Base-by-base conservation (phyloP, 2,329 filamentous ascomycete genomes). In the Fusarium floridanum region DNA sequence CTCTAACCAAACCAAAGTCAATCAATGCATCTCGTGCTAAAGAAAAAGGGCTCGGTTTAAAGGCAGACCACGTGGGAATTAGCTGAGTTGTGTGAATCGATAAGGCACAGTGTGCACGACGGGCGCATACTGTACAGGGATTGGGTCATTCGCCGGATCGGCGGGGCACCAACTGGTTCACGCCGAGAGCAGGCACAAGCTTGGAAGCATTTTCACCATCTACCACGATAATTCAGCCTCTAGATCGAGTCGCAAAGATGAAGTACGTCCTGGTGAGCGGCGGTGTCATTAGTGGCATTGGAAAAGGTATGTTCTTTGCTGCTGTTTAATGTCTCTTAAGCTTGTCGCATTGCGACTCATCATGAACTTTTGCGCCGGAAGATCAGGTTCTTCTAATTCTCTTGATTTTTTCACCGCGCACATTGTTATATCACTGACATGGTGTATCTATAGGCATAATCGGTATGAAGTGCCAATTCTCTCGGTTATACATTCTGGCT, bases 231-330 rank as follows among this genome's bases (percentile, higher is more conserved):
- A n/a, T 55, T n/a, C 27, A 55, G 34, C 22, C 36, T 63, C 29
- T 50, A 29, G 45, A 29, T 39, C 32, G 34, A 50, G 41, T 62
- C 41, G 41, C 32, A 41, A 68, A 61, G 55, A 69, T 69, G 67
- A 55, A 53, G 29, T 60, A 61, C 39, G 63, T 69, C 7, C 57
- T 69, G 37, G 67, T 69, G 12, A 62, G 57, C 50, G 67, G 67
- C 22, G 67, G 67, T 24, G 67, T 69, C 34, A 69, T 69, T 12
- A 55, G 32, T 20, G 67, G 67, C 17, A 66, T 68, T 53, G 66
- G 66, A 37, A 68, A 68, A 68, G 66, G 66, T 68, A 27, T 37
- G 20, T 50, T 24, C 20, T 32, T 29, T 63, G 24, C 29, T 53
- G 41, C 20, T 63, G 32, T 63, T 34, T 7, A 9, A 36, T 10